Evolutionary conservation across 1,284 basidiomycete species (phyloP).

Genomic region (Trametes pubescens): DNA sequence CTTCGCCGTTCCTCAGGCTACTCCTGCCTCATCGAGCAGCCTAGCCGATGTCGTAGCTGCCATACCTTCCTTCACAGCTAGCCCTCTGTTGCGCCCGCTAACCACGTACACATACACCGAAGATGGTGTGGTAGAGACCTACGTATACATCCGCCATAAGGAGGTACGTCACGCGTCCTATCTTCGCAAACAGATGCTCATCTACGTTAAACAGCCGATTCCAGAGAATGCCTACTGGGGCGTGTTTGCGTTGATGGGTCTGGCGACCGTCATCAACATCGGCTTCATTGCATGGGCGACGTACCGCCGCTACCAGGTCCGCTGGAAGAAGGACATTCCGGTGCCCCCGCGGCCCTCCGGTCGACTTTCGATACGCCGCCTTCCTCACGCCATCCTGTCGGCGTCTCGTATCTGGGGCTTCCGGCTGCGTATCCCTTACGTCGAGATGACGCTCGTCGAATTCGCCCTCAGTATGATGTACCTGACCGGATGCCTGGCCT

Average conservation of each 20-base stretch:
- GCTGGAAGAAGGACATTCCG: conserved; percentile 3
- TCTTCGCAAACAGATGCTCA: not conserved
- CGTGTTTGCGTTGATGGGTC: conserved; percentile 6
- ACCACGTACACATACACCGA: conserved; percentile 13
- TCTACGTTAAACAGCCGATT: not conserved
- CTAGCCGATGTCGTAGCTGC: not conserved
- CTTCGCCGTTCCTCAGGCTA: not conserved
- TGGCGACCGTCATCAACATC: conserved; percentile 15
- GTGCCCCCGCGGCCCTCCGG: not conserved
- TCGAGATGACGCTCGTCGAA: conserved; percentile 39
- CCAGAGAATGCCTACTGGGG: conserved; percentile 19
- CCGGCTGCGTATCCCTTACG: conserved; percentile 39
- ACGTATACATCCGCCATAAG: conserved; percentile 12
- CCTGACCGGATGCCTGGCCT: conserved; percentile 38
- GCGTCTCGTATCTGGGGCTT: conserved; percentile 40
- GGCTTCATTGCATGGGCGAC: conserved; percentile 18
- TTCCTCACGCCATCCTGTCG: conserved; percentile 38
- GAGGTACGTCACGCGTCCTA: not conserved
- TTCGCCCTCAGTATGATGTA: conserved; percentile 36
- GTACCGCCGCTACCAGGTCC: conserved; percentile 9
- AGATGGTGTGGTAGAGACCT: conserved; percentile 7
- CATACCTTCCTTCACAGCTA: not conserved
- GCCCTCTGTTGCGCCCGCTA: not conserved
- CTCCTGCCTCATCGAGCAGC: not conserved
- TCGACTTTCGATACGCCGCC: conserved; percentile 26